Evolutionary conservation across 108 stramenopile genomes (phyloP).

Genomic region (Parietichytrium sp.): DNA sequence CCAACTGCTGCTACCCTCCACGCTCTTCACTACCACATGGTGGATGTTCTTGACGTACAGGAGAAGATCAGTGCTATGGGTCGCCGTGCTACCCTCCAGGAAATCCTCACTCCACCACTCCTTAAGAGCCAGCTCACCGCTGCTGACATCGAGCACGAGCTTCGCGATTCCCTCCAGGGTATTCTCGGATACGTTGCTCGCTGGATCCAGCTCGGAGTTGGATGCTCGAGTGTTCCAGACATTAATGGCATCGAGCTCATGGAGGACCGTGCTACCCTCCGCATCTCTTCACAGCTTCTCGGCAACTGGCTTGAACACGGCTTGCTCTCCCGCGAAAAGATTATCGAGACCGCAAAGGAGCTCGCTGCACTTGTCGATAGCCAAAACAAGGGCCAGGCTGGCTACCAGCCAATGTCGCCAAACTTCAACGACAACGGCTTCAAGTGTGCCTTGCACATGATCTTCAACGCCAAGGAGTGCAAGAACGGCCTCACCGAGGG

Average conservation of each 20-base stretch:
- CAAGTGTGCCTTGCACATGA: conserved; percentile 22
- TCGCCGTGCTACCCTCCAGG: background rate
- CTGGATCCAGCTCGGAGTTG: conserved; percentile 42
- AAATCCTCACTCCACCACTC: conserved; percentile 41
- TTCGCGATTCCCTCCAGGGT: conserved; percentile 34
- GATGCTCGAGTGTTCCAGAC: conserved; percentile 47
- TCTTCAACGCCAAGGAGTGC: conserved; percentile 28
- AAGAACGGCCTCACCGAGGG: conserved; percentile 36
- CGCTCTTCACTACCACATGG: conserved; percentile 43
- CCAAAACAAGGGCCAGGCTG: conserved; percentile 29
- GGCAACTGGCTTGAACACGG: conserved; percentile 42
- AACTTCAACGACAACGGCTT: conserved; percentile 38
- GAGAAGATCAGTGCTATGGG: conserved; percentile 12
- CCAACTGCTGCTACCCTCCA: conserved; percentile 48
- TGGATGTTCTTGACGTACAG: conserved; percentile 35
- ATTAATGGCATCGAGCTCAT: conserved; percentile 41
- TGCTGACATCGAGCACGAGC: conserved; percentile 22
- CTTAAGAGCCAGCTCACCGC: background rate
- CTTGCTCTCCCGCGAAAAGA: conserved; percentile 37
- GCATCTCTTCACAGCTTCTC: conserved; percentile 43
- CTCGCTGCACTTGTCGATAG: conserved; percentile 43
- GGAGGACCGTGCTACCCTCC: conserved; percentile 47
- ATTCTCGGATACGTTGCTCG: conserved; percentile 45
- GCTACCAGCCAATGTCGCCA: conserved; percentile 38
- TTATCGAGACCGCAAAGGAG: conserved; percentile 14